phyloP scores from a whole-genome alignment of 140 eudicot species.

The Cichorium intybus region DNA sequence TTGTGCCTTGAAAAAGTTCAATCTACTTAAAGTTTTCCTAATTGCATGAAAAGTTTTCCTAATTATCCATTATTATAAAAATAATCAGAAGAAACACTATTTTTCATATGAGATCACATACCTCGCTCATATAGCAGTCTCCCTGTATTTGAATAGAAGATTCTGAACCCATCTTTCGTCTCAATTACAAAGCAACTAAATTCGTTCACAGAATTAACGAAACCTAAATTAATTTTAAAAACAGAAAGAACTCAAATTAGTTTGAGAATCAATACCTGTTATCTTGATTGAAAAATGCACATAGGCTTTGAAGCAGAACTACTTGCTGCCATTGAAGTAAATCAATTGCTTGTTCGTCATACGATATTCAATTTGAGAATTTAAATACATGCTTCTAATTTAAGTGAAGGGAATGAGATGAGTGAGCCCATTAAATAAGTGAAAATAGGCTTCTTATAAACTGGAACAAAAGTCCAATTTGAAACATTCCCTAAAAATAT shows the following conservation, averaged over 20 bases:
- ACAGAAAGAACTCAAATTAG: not conserved
- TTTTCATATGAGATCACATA: slow-evolving; percentile 20
- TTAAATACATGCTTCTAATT: not conserved
- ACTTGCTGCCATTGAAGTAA: slow-evolving; percentile 48
- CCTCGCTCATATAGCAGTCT: slow-evolving; percentile 76
- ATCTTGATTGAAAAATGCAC: slow-evolving; percentile 97
- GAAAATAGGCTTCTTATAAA: too few species aligned
- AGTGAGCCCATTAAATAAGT: not conserved
- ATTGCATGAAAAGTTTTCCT: not conserved
- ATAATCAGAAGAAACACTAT: too few species aligned
- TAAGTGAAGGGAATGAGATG: not conserved
- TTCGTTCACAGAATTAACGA: slow-evolving; percentile 12
- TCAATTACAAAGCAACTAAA: slow-evolving; percentile 86
- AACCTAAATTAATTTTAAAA: slow-evolving; percentile 1
- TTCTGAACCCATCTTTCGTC: slow-evolving; percentile 73
- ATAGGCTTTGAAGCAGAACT: slow-evolving; percentile 48
- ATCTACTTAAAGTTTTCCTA: not conserved
- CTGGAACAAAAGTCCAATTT: not conserved
- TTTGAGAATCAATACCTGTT: slow-evolving; percentile 49
- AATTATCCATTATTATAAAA: too few species aligned
- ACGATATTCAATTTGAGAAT: not conserved
- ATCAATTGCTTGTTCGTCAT: slow-evolving; percentile 4
- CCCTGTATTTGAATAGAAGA: slow-evolving; percentile 69
- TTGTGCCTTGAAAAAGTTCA: too few species aligned
- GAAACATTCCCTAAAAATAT: too few species aligned